A percentile compares a stretch with the other conserved stretches of the same genome.
Conservation (phyloP, 768 basidiomycete genomes). For the Pleurotus djamor region DNA sequence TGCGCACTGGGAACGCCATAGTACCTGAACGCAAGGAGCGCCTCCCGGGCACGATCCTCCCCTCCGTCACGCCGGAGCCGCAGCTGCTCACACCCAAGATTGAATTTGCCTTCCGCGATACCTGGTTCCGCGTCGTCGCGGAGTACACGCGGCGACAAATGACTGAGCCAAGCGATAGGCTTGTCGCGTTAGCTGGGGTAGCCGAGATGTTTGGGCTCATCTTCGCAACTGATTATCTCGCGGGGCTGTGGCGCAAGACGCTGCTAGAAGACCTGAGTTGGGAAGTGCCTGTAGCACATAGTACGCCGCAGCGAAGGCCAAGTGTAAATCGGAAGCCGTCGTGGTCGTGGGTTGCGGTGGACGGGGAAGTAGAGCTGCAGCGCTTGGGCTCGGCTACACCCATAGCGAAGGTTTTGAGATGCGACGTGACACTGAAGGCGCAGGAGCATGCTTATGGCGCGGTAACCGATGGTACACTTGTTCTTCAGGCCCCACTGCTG, state of each 20-base stretch:
- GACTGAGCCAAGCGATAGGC: background rate
- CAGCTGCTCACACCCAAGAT: background rate
- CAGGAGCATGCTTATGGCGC: background rate
- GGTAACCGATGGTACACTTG: background rate
- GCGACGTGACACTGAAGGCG: background rate
- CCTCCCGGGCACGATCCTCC: background rate
- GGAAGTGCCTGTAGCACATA: background rate
- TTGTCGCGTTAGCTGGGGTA: background rate
- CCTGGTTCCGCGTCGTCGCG: background rate
- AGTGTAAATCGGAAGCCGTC: background rate
- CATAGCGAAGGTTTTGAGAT: background rate
- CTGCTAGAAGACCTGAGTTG: background rate
- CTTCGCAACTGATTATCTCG: background rate
- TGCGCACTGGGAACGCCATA: background rate
- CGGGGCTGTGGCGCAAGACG: background rate
- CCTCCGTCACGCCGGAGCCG: background rate
- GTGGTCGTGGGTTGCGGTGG: background rate
- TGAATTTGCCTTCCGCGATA: background rate
- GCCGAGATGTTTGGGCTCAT: background rate
- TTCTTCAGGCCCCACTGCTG: background rate
- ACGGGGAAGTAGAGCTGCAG: background rate
- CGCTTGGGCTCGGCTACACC: background rate
- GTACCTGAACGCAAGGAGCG: background rate
- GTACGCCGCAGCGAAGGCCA: background rate
- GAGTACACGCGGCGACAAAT: background rate